Conservation (phyloP, 495 filamentous ascomycete species). For the Penicillium taxi region DNA sequence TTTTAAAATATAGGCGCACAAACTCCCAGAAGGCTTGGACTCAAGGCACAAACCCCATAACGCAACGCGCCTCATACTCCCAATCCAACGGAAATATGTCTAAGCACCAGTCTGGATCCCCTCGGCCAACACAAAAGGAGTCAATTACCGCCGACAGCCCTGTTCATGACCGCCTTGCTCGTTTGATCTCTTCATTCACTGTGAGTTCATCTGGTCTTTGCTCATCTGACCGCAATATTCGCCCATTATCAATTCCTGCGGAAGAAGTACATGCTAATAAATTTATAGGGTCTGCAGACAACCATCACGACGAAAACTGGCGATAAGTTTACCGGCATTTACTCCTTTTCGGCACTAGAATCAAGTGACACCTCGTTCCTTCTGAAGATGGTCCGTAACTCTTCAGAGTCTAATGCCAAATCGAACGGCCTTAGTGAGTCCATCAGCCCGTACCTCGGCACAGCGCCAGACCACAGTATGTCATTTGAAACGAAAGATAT, state of each 20-base stretch:
- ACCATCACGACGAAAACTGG: conserved; percentile 61
- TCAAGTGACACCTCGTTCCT: conserved; percentile 53
- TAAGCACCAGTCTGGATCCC: conserved; percentile 33
- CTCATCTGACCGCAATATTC: too few species aligned
- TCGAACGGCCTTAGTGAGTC: conserved; percentile 49
- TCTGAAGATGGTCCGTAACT: conserved; percentile 73
- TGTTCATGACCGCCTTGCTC: conserved; percentile 57
- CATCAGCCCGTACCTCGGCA: conserved; percentile 50
- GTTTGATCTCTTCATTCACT: conserved; percentile 53
- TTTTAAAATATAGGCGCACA: conserved; percentile 34
- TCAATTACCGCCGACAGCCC: conserved; percentile 53
- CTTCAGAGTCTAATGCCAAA: conserved; percentile 38
- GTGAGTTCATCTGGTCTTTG: too few species aligned
- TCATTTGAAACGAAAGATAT: conserved; percentile 73
- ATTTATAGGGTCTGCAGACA: conserved; percentile 55
- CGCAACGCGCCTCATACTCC: conserved; percentile 45
- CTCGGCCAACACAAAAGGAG: conserved; percentile 40
- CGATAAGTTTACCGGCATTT: conserved; percentile 67
- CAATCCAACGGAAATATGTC: conserved; percentile 49
- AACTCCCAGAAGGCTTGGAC: conserved; percentile 56
- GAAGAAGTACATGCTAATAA: conserved; percentile 17
- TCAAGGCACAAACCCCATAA: conserved; percentile 57
- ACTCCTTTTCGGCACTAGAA: conserved; percentile 52
- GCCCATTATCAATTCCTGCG: too few species aligned
- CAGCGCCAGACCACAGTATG: conserved; percentile 61